Conservation (phyloP, 768 basidiomycete genomes). For the Mycena kentingensis region DNA sequence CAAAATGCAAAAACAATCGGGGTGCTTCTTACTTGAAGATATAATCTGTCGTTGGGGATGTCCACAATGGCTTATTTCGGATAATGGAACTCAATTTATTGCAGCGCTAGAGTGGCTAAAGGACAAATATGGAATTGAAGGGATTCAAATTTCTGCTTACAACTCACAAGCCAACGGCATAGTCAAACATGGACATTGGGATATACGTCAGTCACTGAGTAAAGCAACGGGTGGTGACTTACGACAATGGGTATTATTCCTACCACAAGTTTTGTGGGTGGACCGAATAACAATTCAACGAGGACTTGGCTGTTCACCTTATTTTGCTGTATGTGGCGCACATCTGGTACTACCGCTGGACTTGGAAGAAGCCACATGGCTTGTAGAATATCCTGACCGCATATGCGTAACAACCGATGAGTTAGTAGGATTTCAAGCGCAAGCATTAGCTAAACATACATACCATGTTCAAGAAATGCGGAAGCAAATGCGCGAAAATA, state of each 20-base stretch:
- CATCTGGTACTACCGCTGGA: slow-evolving; percentile 34
- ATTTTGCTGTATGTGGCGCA: slow-evolving; percentile 32
- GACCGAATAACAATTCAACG: slow-evolving; percentile 29
- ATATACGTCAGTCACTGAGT: slow-evolving; percentile 25
- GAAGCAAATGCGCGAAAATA: slow-evolving; percentile 7
- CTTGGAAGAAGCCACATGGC: slow-evolving; percentile 29
- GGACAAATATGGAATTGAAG: slow-evolving; percentile 34
- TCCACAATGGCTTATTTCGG: slow-evolving; percentile 33
- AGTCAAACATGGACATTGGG: slow-evolving; percentile 35
- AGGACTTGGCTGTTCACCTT: slow-evolving; percentile 31
- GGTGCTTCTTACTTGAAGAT: slow-evolving; percentile 28
- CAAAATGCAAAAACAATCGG: slow-evolving; percentile 24
- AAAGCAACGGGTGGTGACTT: slow-evolving; percentile 28
- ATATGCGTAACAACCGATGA: slow-evolving; percentile 19
- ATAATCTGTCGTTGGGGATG: slow-evolving; percentile 39
- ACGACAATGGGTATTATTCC: slow-evolving; percentile 31
- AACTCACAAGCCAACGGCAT: slow-evolving; percentile 44
- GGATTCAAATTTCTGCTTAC: no score
- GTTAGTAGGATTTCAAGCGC: slow-evolving; percentile 23
- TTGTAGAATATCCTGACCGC: slow-evolving; percentile 22
- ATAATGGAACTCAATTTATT: slow-evolving; percentile 35
- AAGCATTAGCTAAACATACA: slow-evolving; percentile 23
- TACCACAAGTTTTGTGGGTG: slow-evolving; percentile 36
- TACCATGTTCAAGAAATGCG: slow-evolving; percentile 23
- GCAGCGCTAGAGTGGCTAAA: slow-evolving; percentile 21